These are phyloP conservation scores for Fusarium newnesense DNA, from an alignment of 2,329 filamentous ascomycete species.

Conservation along the genomic window DNA sequence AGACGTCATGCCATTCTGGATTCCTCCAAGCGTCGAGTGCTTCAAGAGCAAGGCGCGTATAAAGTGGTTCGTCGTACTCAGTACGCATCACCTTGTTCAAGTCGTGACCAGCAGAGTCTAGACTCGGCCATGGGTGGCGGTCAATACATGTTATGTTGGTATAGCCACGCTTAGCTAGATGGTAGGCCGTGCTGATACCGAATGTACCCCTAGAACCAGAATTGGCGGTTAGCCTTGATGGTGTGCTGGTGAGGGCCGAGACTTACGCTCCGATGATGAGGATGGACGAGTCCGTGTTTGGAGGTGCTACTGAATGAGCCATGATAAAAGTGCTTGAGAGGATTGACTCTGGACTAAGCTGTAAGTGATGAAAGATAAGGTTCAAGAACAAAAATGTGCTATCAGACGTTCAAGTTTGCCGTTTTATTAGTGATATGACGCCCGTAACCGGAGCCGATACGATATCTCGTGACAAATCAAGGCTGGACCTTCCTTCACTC, in stretches of 20 bases:
- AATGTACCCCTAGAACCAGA: neutral
- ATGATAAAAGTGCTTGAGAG: neutral
- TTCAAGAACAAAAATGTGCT: fast-evolving
- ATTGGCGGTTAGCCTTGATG: neutral
- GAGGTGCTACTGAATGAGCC: neutral
- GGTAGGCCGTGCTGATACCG: slow-evolving; percentile 9
- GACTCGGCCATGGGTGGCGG: slow-evolving; percentile 31
- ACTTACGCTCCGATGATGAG: slow-evolving; percentile 8
- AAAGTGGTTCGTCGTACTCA: slow-evolving; percentile 9
- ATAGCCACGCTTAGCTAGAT: slow-evolving; percentile 24
- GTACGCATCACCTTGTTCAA: slow-evolving; percentile 31
- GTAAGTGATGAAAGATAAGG: neutral
- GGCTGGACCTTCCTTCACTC: slow-evolving; percentile 2
- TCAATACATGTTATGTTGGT: slow-evolving; percentile 29
- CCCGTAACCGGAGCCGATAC: neutral
- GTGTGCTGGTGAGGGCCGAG: fast-evolving
- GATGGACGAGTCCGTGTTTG: neutral
- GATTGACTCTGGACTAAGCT: neutral
- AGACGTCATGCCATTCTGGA: neutral
- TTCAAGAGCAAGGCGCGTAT: neutral
- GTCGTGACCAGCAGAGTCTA: slow-evolving; percentile 35
- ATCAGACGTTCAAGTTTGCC: neutral
- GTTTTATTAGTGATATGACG: neutral
- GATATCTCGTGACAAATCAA: neutral
- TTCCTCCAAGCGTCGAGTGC: slow-evolving; percentile 3